Evolutionary conservation across 2,329 filamentous ascomycete genomes (phyloP).

Genomic region (Trichophaea hybrida): DNA sequence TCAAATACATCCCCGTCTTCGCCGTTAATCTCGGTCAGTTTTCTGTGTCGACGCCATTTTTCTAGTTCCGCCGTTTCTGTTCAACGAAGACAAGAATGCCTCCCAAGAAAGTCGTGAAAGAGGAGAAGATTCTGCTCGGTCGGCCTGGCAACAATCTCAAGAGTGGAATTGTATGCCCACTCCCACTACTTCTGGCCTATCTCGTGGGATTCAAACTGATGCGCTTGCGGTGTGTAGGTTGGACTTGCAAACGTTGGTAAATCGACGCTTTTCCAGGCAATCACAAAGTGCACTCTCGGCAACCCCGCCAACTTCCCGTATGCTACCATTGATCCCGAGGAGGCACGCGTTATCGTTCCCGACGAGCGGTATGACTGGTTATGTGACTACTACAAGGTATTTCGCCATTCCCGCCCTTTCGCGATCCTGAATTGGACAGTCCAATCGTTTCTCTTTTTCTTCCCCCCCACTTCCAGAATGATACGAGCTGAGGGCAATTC

Average conservation of each 20-base stretch:
- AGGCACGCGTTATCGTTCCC: slow-evolving; percentile 89
- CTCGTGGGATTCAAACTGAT: background rate
- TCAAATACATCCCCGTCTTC: background rate
- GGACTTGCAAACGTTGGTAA: slow-evolving; percentile 98
- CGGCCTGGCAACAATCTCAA: slow-evolving; percentile 95
- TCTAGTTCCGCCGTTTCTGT: background rate
- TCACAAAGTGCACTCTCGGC: slow-evolving; percentile 92
- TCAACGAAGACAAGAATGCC: slow-evolving; percentile 53
- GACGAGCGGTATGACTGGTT: slow-evolving; percentile 96
- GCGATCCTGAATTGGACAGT: background rate
- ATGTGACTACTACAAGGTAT: slow-evolving; percentile 64
- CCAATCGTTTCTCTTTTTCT: background rate
- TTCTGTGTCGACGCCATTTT: background rate
- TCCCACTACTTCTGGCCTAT: background rate
- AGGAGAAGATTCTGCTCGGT: slow-evolving; percentile 94
- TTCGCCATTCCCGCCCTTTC: background rate
- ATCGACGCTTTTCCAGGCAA: slow-evolving; percentile 98
- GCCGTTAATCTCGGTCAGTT: background rate
- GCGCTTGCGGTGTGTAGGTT: slow-evolving; percentile 43
- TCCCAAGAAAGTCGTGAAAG: slow-evolving; percentile 80
- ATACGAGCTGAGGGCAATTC: slow-evolving; percentile 9
- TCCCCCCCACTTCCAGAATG: slow-evolving; percentile 1
- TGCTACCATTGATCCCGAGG: slow-evolving; percentile 97
- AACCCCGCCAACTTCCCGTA: slow-evolving; percentile 99
- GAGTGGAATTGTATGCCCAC: slow-evolving; percentile 79